phyloP scores from a whole-genome alignment of 257 asterid genomes.

The Penstemon barbatus region DNA sequence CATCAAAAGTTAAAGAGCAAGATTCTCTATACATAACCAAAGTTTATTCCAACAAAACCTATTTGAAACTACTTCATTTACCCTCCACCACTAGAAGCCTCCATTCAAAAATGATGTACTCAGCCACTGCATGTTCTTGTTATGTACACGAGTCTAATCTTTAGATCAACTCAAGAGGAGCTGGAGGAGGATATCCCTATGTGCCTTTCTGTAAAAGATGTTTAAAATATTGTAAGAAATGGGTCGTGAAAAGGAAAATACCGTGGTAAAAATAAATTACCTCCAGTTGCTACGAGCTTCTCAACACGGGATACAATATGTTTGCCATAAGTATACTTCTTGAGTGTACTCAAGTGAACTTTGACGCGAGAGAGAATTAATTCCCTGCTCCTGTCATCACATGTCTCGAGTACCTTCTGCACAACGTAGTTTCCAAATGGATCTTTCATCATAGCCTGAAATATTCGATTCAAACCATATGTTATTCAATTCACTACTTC shows the following conservation, averaged over 20 bases:
- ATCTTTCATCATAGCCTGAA: constrained; percentile 95
- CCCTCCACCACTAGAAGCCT: neutral
- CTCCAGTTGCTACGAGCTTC: constrained; percentile 83
- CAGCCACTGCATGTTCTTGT: constrained; percentile 6
- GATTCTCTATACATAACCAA: constrained; percentile 21
- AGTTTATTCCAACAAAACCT: constrained; percentile 35
- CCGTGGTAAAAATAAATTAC: constrained; percentile 33
- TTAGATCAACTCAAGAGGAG: constrained; percentile 28
- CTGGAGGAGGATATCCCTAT: constrained; percentile 40
- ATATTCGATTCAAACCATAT: neutral
- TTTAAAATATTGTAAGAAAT: constrained; percentile 4
- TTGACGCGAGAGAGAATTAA: constrained; percentile 73
- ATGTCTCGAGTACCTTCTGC: constrained; percentile 88
- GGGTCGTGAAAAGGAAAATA: neutral
- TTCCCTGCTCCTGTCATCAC: constrained; percentile 70
- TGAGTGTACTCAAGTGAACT: constrained; percentile 74
- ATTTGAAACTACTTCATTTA: constrained; percentile 19
- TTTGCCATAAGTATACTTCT: constrained; percentile 86
- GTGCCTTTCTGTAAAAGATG: constrained; percentile 46
- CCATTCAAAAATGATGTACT: constrained; percentile 1
- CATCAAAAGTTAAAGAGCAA: constrained; percentile 1
- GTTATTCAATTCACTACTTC: neutral
- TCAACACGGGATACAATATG: constrained; percentile 87
- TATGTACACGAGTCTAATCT: constrained; percentile 30
- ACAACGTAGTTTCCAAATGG: constrained; percentile 89